These are phyloP conservation scores for Geoglossum glabrum DNA, from an alignment of 495 filamentous ascomycete species.

Conservation along the genomic window DNA sequence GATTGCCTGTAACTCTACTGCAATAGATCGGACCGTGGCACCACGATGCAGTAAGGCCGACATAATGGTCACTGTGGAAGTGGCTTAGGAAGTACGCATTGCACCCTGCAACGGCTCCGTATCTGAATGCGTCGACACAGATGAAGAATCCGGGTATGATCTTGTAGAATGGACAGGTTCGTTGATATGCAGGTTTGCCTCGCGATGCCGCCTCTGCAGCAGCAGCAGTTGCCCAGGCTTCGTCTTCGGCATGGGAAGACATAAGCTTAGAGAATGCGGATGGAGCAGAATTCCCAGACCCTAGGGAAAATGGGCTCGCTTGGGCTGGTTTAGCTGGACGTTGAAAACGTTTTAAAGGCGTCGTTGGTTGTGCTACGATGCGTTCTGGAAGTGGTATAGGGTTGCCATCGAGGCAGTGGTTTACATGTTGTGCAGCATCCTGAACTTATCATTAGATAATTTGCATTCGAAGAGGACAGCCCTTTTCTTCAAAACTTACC, in stretches of 20 bases:
- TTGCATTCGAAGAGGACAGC: conserved; percentile 9
- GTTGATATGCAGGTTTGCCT: conserved; percentile 74
- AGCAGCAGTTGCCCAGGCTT: conserved; percentile 74
- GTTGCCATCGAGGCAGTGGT: conserved; percentile 76
- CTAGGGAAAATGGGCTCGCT: conserved; percentile 45
- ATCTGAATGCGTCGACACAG: conserved; percentile 90
- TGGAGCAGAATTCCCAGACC: conserved; percentile 13
- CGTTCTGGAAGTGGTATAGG: conserved; percentile 27
- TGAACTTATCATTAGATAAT: conserved; percentile 5
- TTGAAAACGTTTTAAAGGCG: conserved; percentile 29
- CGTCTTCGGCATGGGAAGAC: conserved; percentile 74
- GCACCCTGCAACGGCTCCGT: conserved; percentile 79
- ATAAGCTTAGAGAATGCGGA: conserved; percentile 87
- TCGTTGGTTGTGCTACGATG: conserved; percentile 1
- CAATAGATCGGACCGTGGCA: conserved; percentile 91
- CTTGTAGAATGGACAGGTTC: conserved; percentile 96
- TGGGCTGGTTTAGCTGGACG: conserved; percentile 57
- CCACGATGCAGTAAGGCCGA: conserved; percentile 77
- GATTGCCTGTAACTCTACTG: conserved; percentile 73
- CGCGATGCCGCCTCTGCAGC: conserved; percentile 55
- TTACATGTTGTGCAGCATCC: conserved; percentile 55
- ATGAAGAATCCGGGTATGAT: conserved; percentile 83
- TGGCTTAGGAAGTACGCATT: conserved; percentile 94
- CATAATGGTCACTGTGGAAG: conserved; percentile 95
- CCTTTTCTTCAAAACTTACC: conserved; percentile 17